Conservation (phyloP, 1,284 basidiomycete genomes). For the Chalciporus sp. region DNA sequence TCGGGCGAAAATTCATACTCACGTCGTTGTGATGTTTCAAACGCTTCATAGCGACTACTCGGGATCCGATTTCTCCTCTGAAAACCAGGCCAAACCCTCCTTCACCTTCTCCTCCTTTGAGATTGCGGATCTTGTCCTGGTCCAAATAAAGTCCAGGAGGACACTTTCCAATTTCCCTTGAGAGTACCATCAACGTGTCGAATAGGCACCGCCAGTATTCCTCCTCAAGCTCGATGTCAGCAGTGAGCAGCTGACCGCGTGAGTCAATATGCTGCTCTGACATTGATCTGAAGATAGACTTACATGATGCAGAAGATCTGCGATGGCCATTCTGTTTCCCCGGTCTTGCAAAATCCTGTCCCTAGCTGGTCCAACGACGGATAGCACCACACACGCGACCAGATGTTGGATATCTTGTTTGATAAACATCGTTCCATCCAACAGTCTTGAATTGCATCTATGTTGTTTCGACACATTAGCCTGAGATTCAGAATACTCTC, state of each 20-base stretch:
- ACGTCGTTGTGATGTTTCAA: conserved; percentile 21
- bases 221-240: conserved; percentile 13
- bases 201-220: conserved; percentile 19
- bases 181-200: conserved; percentile 16
- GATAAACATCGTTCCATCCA: conserved; percentile 19
- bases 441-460: conserved; percentile 21
- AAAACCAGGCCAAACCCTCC: conserved; percentile 28
- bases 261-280: conserved; percentile 6
- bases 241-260: conserved; percentile 24
- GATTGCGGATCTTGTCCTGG: conserved; percentile 3
- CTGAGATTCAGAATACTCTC: conserved; percentile 11
- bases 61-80: conserved; percentile 18
- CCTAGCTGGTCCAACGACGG: conserved; percentile 11
- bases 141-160: conserved; percentile 19
- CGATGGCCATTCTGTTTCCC: conserved; percentile 4
- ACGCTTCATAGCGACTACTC: conserved; percentile 29
- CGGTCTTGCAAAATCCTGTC: conserved; percentile 7
- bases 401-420: conserved; percentile 24
- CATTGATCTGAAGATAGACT: conserved; percentile 6
- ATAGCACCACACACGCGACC: conserved; percentile 13
- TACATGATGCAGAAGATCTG: conserved; percentile 26
- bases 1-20: neutral
- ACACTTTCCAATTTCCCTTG: conserved; percentile 18
- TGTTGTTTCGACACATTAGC: conserved; percentile 14
- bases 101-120: neutral